A percentile compares a stretch with the other conserved stretches of the same genome.
phyloP scores from a whole-genome alignment of 1,284 basidiomycete species.

The Moesziomyces sp. region DNA sequence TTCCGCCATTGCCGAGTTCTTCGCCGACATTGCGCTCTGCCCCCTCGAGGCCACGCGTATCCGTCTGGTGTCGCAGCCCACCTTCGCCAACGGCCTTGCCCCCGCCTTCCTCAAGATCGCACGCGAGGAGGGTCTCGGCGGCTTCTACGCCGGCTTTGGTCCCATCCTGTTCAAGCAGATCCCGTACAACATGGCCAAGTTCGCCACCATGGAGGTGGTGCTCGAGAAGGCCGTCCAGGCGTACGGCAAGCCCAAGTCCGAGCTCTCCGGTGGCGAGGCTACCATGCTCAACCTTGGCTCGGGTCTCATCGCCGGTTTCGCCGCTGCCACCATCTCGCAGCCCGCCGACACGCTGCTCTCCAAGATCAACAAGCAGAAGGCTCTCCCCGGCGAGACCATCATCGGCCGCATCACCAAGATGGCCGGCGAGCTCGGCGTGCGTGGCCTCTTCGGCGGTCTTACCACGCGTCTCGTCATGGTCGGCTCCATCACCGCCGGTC shows the following conservation, averaged over 20 bases:
- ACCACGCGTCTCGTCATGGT: slow-evolving; percentile 67
- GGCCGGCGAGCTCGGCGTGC: slow-evolving; percentile 70
- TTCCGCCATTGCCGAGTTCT: slow-evolving; percentile 67
- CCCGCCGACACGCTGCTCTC: slow-evolving; percentile 69
- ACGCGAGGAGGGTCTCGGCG: slow-evolving; percentile 64
- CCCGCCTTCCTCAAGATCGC: slow-evolving; percentile 64
- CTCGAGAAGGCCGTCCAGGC: slow-evolving; percentile 70
- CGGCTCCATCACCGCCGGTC: slow-evolving; percentile 72
- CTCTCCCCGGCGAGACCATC: slow-evolving; percentile 71
- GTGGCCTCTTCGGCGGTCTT: slow-evolving; percentile 72
- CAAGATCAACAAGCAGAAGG: slow-evolving; percentile 75
- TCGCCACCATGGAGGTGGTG: slow-evolving; percentile 68
- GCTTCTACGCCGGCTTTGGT: slow-evolving; percentile 70
- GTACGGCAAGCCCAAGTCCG: slow-evolving; percentile 71
- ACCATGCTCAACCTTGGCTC: slow-evolving; percentile 65
- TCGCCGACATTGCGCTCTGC: slow-evolving; percentile 68
- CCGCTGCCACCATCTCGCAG: slow-evolving; percentile 67
- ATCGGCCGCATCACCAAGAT: slow-evolving; percentile 71
- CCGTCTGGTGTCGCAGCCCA: slow-evolving; percentile 67
- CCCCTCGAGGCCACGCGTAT: slow-evolving; percentile 68
- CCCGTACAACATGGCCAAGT: slow-evolving; percentile 71
- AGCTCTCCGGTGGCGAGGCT: slow-evolving; percentile 63
- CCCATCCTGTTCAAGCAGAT: slow-evolving; percentile 67
- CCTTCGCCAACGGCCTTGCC: slow-evolving; percentile 66
- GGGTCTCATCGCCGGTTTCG: slow-evolving; percentile 68